Evolutionary conservation across 75 land plant species (phyloP).

Genomic region (Gnetum montanum): DNA sequence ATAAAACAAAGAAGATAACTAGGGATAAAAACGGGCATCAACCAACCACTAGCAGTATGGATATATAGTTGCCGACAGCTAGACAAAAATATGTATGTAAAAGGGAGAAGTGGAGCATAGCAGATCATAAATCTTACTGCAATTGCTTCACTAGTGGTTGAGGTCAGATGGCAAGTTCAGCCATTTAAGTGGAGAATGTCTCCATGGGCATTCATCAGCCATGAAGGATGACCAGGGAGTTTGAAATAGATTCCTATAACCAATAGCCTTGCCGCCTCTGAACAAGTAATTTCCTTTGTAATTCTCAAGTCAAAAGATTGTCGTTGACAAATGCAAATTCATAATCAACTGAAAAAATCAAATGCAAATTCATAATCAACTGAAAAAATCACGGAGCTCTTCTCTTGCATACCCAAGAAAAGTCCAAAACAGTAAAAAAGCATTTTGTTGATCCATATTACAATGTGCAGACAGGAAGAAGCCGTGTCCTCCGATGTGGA

Average conservation of each 20-base stretch:
- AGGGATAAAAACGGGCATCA: no score
- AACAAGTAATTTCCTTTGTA: slow-evolving; percentile 91
- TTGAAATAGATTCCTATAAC: slow-evolving; percentile 84
- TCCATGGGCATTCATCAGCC: slow-evolving; percentile 79
- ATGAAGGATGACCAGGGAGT: slow-evolving; percentile 76
- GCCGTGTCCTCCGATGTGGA: slow-evolving; percentile 91
- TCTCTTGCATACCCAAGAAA: slow-evolving; percentile 98
- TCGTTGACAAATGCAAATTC: no score
- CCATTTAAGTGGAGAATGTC: slow-evolving; percentile 75
- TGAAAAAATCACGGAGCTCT: slow-evolving; percentile 83
- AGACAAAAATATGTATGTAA: no score
- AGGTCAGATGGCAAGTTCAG: slow-evolving; percentile 81
- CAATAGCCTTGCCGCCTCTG: slow-evolving; percentile 98
- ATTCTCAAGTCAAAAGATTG: no score
- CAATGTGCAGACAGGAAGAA: slow-evolving; percentile 98
- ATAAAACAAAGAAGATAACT: no score
- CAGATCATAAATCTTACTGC: no score
- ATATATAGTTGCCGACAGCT: no score
- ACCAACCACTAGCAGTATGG: no score
- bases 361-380: slow-evolving; percentile 98
- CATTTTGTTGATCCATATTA: slow-evolving; percentile 94
- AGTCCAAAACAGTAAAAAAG: slow-evolving; percentile 87
- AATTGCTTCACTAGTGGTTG: no score
- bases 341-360: no score
- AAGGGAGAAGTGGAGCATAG: no score